These are phyloP conservation scores for Royoungia palumana DNA, from an alignment of 768 basidiomycete genomes.

Conservation along the genomic window DNA sequence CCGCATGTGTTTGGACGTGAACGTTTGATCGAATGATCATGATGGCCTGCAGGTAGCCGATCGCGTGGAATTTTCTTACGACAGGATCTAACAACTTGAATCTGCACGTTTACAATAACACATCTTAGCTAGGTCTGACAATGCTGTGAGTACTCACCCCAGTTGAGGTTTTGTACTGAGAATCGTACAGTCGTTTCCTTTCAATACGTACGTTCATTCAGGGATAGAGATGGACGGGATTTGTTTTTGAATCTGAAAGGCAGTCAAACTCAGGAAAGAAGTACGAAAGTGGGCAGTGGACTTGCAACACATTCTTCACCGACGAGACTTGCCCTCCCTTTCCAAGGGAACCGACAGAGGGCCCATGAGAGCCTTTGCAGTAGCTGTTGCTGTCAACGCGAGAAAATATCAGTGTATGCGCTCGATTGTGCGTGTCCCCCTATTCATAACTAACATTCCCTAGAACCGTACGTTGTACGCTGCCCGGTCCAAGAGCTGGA, in stretches of 20 bases:
- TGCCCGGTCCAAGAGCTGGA: constrained; percentile 69
- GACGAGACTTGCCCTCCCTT: constrained; percentile 43
- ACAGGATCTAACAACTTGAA: constrained; percentile 48
- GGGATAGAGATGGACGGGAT: too few relatives aligned
- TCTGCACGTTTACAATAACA: constrained; percentile 52
- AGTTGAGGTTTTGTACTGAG: not conserved
- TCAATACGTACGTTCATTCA: not conserved
- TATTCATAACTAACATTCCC: too few relatives aligned
- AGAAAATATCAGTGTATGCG: not conserved
- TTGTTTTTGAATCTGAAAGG: not conserved
- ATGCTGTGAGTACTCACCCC: constrained; percentile 8
- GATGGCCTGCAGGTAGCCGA: constrained; percentile 35
- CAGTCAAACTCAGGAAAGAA: too few relatives aligned
- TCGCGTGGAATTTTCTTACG: constrained; percentile 58
- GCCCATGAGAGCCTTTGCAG: constrained; percentile 57
- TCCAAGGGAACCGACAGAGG: constrained; percentile 53
- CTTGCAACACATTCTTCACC: constrained; percentile 56
- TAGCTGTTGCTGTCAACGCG: constrained; percentile 39
- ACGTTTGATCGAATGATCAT: not conserved
- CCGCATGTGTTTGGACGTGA: not conserved
- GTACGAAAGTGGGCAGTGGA: constrained; percentile 6
- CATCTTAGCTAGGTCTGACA: constrained; percentile 52
- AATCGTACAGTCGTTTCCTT: not conserved
- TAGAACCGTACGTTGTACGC: constrained; percentile 53
- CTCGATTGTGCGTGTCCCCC: too few relatives aligned